phyloP scores from a whole-genome alignment of 225 moss, liverwort and hornwort genomes.

The Marchantia polymorpha region DNA sequence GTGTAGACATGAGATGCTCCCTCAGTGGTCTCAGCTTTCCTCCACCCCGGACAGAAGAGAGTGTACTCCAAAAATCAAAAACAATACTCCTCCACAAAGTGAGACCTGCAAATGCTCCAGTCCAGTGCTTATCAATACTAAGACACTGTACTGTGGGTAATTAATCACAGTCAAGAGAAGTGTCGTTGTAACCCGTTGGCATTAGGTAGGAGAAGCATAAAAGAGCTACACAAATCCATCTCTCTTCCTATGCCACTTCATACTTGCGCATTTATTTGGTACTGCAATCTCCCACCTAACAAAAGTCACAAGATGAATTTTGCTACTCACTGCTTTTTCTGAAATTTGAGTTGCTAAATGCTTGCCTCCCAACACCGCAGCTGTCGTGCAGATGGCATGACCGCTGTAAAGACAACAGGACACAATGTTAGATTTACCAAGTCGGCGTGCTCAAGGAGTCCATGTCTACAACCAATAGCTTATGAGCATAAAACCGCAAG shows the following conservation, averaged over 20 bases:
- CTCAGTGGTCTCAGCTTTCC: constrained; percentile 11
- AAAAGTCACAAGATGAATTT: not conserved
- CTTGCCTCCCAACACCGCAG: constrained; percentile 90
- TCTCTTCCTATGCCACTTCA: too few species aligned
- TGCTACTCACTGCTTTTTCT: constrained; percentile 61
- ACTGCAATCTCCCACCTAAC: not conserved
- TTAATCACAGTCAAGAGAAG: too few species aligned
- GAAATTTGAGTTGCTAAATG: constrained; percentile 84
- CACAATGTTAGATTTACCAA: not conserved
- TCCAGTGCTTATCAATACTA: not conserved
- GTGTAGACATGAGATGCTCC: not conserved
- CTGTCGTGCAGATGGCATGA: constrained; percentile 76
- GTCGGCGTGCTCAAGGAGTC: too few species aligned
- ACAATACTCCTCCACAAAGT: constrained; percentile 72
- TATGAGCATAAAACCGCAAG: too few species aligned
- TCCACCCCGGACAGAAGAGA: constrained; percentile 52
- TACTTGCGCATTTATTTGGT: too few species aligned
- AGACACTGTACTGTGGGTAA: too few species aligned
- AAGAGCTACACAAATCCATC: too few species aligned
- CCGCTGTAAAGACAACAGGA: constrained; percentile 44
- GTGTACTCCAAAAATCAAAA: constrained; percentile 74
- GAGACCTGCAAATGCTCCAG: constrained; percentile 57
- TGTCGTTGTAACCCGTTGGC: too few species aligned
- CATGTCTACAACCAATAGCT: too few species aligned
- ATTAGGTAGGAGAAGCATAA: too few species aligned